phyloP scores from a whole-genome alignment of 805 yeast species.

The Nakazawaea laoshanensis region DNA sequence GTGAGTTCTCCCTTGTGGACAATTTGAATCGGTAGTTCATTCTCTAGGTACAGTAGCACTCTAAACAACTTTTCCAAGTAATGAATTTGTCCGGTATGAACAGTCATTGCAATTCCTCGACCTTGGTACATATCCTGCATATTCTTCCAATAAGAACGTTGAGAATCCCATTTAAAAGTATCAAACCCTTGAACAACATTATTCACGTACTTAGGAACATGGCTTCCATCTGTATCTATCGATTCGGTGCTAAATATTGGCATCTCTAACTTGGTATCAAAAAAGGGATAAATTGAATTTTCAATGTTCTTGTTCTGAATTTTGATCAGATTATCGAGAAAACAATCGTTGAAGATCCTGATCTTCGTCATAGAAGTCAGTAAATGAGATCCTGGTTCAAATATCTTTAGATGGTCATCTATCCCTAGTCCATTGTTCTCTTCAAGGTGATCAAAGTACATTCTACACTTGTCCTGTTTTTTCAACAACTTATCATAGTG shows the following conservation, averaged over 20 bases:
- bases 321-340: constrained; percentile 1
- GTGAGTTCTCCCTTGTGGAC: constrained; percentile 33
- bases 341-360: constrained; percentile 1
- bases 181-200: too few relatives aligned
- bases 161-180: not conserved
- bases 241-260: too few relatives aligned
- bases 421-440: not conserved
- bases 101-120: constrained; percentile 1
- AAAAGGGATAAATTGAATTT: not conserved
- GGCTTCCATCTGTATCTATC: too few relatives aligned
- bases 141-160: constrained; percentile 1
- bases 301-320: not conserved
- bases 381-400: not conserved
- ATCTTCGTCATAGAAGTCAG: not conserved
- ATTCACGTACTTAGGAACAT: too few relatives aligned
- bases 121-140: not conserved
- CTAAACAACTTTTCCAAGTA: constrained; percentile 17
- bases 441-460: not conserved
- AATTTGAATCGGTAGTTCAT: constrained; percentile 39
- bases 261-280: not conserved
- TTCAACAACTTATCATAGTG: too few relatives aligned
- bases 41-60: constrained; percentile 39
- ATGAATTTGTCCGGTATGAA: not conserved
- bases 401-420: not conserved
- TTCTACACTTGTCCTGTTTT: too few relatives aligned